A percentile compares a stretch with the other conserved stretches of the same genome.
Evolutionary conservation across 257 asterid species (phyloP).

Genomic region (Fraxinus americana): DNA sequence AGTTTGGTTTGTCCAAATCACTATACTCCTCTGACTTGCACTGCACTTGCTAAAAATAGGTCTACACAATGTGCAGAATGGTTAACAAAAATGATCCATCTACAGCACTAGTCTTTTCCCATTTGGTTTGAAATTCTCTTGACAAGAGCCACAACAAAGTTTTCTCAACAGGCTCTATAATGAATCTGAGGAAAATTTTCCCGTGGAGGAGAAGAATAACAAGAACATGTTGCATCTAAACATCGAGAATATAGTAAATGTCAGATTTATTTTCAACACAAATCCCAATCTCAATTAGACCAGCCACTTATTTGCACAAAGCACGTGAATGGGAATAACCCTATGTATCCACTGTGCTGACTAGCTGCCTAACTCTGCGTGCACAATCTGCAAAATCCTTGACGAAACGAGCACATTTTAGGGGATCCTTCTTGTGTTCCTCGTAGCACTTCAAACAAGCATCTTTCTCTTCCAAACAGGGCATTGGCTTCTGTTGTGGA

Average conservation of each 20-base stretch:
- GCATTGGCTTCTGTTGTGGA: constrained; percentile 67
- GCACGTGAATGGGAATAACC: constrained; percentile 3
- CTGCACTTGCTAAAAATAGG: too few species aligned
- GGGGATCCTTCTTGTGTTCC: constrained; percentile 64
- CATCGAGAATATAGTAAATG: not conserved
- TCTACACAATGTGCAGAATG: too few species aligned
- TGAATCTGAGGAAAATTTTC: not conserved
- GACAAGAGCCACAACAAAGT: too few species aligned
- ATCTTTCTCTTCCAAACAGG: constrained; percentile 69
- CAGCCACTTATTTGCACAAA: not conserved
- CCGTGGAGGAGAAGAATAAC: not conserved
- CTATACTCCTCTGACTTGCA: too few species aligned
- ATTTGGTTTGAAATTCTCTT: too few species aligned
- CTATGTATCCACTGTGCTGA: constrained; percentile 35
- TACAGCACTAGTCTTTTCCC: too few species aligned
- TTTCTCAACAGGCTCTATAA: too few species aligned
- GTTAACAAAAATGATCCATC: too few species aligned
- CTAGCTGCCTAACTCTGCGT: constrained; percentile 67
- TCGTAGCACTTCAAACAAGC: constrained; percentile 80
- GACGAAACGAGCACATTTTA: constrained; percentile 74
- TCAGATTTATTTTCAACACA: not conserved
- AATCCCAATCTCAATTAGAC: not conserved
- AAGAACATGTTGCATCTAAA: not conserved
- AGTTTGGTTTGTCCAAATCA: too few species aligned
- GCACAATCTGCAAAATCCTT: constrained; percentile 73